These are phyloP conservation scores for Acacia confusa DNA, from an alignment of 306 rosid genomes.

Conservation along the genomic window DNA sequence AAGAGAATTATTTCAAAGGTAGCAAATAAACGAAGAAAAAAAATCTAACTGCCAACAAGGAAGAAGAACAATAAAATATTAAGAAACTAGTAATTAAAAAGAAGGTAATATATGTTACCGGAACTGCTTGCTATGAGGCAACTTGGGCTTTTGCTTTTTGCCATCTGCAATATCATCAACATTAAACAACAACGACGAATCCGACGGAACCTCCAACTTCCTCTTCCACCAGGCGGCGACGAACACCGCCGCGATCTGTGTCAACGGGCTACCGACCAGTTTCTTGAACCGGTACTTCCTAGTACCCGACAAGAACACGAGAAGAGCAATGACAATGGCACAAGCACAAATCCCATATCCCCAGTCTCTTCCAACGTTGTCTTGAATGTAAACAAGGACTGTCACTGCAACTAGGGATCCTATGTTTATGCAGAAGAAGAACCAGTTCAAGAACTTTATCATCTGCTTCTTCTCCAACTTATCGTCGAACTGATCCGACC, in stretches of 20 bases:
- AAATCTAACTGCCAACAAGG: neutral
- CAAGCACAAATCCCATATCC: slow-evolving; percentile 81
- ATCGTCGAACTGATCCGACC: slow-evolving; percentile 87
- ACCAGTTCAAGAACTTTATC: slow-evolving; percentile 82
- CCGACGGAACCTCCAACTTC: slow-evolving; percentile 56
- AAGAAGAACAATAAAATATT: neutral
- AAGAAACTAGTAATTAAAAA: neutral
- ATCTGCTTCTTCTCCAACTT: slow-evolving; percentile 51
- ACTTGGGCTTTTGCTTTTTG: slow-evolving; percentile 49
- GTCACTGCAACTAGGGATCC: slow-evolving; percentile 84
- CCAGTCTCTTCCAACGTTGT: slow-evolving; percentile 72
- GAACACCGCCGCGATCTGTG: slow-evolving; percentile 69
- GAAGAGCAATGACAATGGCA: slow-evolving; percentile 53
- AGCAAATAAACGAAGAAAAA: neutral
- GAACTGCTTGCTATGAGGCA: slow-evolving; percentile 71
- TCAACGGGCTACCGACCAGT: slow-evolving; percentile 76
- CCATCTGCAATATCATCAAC: slow-evolving; percentile 45
- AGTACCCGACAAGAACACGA: slow-evolving; percentile 64
- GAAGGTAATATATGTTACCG: slow-evolving; percentile 40
- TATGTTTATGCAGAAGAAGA: slow-evolving; percentile 83
- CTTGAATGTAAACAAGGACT: slow-evolving; percentile 77
- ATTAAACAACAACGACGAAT: slow-evolving; percentile 49
- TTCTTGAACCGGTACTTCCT: slow-evolving; percentile 73
- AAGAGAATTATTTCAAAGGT: neutral
- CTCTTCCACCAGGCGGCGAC: slow-evolving; percentile 74